Evolutionary conservation across 2,329 filamentous ascomycete genomes (phyloP).

Genomic region (Ophiostoma piceae): DNA sequence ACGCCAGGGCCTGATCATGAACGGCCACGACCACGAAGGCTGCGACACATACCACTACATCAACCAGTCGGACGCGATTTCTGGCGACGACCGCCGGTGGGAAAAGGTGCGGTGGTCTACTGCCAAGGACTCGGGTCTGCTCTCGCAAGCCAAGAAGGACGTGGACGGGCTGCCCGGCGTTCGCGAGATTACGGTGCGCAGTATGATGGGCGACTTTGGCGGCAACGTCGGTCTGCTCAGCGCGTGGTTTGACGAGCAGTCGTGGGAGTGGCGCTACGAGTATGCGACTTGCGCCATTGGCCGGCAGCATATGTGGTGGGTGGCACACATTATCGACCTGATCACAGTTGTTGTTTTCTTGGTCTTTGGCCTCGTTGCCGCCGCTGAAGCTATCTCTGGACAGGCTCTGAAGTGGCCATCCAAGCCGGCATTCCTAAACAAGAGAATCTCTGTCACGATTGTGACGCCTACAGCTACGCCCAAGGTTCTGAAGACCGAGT

Average conservation of each 20-base stretch:
- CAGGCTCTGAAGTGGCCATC: slow-evolving; percentile 1
- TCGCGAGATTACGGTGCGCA: slow-evolving; percentile 86
- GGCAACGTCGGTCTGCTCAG: slow-evolving; percentile 86
- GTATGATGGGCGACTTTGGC: slow-evolving; percentile 97
- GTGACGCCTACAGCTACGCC: background rate
- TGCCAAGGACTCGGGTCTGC: slow-evolving; percentile 40
- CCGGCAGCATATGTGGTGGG: slow-evolving; percentile 91
- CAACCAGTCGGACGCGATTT: slow-evolving; percentile 51
- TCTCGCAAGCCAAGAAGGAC: slow-evolving; percentile 29
- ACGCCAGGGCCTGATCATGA: slow-evolving; percentile 72
- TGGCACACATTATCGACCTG: slow-evolving; percentile 69
- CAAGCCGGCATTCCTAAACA: background rate
- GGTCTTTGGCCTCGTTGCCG: slow-evolving; percentile 27
- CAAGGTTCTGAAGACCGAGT: background rate
- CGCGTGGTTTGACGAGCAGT: slow-evolving; percentile 74
- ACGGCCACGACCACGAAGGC: slow-evolving; percentile 91
- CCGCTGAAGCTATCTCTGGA: slow-evolving; percentile 28
- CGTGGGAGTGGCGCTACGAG: slow-evolving; percentile 74
- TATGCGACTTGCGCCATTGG: slow-evolving; percentile 75
- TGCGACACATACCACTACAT: slow-evolving; percentile 85
- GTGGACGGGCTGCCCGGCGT: slow-evolving; percentile 54
- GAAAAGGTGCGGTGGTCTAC: slow-evolving; percentile 47
- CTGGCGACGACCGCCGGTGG: slow-evolving; percentile 44
- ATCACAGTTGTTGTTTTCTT: slow-evolving; percentile 35
- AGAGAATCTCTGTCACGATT: background rate